Percentiles rank a stretch among this genome's conserved stretches.
These are phyloP conservation scores for Kernera saxatilis DNA, from an alignment of 345 rosid genomes.

Conservation along the genomic window DNA sequence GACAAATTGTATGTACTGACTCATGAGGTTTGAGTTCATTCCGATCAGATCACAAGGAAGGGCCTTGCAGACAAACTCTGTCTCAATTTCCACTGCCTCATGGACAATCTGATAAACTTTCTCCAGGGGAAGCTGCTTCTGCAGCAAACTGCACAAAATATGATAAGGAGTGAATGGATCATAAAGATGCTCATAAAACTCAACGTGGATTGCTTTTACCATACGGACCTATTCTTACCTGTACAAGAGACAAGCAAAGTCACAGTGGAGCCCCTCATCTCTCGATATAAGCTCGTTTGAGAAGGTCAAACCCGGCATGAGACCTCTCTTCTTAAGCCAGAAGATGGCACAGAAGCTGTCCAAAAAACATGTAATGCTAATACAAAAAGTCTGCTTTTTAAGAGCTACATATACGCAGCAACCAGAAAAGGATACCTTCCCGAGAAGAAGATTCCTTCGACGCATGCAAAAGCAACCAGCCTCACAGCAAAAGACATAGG, in stretches of 20 bases:
- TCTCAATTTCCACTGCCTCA: conserved; percentile 89
- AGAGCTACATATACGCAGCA: background rate
- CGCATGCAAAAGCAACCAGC: conserved; percentile 83
- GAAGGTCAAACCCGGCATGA: conserved; percentile 94
- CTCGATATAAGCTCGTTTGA: conserved; percentile 92
- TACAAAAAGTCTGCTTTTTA: background rate
- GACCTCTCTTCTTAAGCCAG: conserved; percentile 95
- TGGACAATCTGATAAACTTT: conserved; percentile 61
- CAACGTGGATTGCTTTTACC: background rate
- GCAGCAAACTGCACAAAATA: conserved; percentile 48
- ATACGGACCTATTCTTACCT: conserved; percentile 35
- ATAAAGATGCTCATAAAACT: background rate
- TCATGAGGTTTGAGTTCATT: conserved; percentile 85
- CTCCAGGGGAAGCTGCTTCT: conserved; percentile 49
- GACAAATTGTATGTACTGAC: conserved; percentile 85
- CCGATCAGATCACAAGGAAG: conserved; percentile 88
- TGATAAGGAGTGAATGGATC: background rate
- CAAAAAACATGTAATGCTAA: conserved; percentile 5
- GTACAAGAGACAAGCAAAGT: conserved; percentile 90
- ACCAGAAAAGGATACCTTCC: conserved; percentile 55
- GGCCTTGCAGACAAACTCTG: conserved; percentile 80
- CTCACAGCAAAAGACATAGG: conserved; percentile 70
- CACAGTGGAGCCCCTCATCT: conserved; percentile 94
- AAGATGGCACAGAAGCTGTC: conserved; percentile 91
- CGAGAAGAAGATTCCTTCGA: conserved; percentile 91